A percentile compares a stretch with the other conserved stretches of the same genome.
Conservation (phyloP, 2,329 filamentous ascomycete species). For the Pseudonectria buxi region DNA sequence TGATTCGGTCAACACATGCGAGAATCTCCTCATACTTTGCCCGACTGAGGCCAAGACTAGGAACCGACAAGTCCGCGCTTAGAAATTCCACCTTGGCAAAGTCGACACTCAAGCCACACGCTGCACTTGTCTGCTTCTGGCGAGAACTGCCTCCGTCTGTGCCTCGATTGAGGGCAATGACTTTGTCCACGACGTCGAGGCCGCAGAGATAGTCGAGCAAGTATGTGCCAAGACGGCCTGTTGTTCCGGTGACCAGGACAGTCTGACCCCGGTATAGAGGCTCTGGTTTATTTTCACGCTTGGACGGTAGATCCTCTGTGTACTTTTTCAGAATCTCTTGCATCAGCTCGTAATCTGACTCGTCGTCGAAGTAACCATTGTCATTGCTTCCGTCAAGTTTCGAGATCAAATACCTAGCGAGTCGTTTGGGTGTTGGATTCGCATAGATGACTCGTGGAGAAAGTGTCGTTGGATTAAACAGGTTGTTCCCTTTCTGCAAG, state of each 20-base stretch:
- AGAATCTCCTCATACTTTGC: slow-evolving; percentile 14
- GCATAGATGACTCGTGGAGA: too few species aligned
- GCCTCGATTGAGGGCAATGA: slow-evolving; percentile 23
- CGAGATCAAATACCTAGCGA: too few species aligned
- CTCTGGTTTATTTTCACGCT: slow-evolving; percentile 10
- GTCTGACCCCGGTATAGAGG: slow-evolving; percentile 37
- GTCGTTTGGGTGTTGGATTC: too few species aligned
- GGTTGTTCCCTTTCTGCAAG: too few species aligned
- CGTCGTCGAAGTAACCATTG: too few species aligned
- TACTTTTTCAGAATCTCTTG: too few species aligned
- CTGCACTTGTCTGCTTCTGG: slow-evolving; percentile 29
- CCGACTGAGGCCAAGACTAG: slow-evolving; percentile 40
- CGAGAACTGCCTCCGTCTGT: slow-evolving; percentile 30
- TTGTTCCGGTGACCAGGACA: slow-evolving; percentile 78
- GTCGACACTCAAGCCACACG: slow-evolving; percentile 31
- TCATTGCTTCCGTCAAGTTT: too few species aligned
- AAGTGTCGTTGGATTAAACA: too few species aligned
- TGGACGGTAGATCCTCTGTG: too few species aligned
- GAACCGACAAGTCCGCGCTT: slow-evolving; percentile 40
- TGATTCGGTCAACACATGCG: slow-evolving; percentile 26
- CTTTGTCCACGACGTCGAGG: slow-evolving; percentile 12
- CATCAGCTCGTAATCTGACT: too few species aligned
- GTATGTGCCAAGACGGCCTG: slow-evolving; percentile 80
- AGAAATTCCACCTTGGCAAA: slow-evolving; percentile 40
- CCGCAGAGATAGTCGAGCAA: slow-evolving; percentile 39